Evolutionary conservation across 2,329 filamentous ascomycete species (phyloP).

Genomic region (Gnomoniopsis smithogilvyi): DNA sequence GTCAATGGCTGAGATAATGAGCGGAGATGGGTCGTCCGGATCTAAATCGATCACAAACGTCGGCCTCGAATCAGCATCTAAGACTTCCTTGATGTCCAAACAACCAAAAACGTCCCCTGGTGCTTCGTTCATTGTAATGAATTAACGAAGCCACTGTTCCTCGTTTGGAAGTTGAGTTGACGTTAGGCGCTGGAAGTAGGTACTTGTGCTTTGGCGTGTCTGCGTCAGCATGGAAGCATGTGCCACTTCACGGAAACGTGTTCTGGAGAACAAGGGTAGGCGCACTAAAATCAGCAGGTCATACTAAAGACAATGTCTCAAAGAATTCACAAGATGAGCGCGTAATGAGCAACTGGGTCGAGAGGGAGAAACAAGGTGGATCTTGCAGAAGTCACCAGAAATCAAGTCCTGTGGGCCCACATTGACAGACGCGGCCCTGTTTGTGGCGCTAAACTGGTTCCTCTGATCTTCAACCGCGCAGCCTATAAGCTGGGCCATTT

Average conservation of each 20-base stretch:
- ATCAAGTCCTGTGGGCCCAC: neutral
- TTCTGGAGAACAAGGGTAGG: neutral
- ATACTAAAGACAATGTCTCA: no score
- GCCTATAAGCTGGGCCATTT: neutral
- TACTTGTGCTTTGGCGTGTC: neutral
- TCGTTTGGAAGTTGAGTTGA: conserved; percentile 5
- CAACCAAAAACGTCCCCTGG: conserved; percentile 21
- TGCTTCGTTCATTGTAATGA: conserved; percentile 3
- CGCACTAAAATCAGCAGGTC: no score
- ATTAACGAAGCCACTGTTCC: neutral
- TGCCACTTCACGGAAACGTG: neutral
- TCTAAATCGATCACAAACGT: conserved; percentile 37
- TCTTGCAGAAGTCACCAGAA: neutral
- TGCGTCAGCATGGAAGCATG: neutral
- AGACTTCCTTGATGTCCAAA: conserved; percentile 27
- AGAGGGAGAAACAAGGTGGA: neutral
- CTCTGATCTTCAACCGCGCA: no score
- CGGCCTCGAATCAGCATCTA: conserved; percentile 34
- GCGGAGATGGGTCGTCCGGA: conserved; percentile 27
- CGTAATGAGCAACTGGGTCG: neutral
- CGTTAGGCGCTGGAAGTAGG: neutral
- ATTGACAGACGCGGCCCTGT: neutral
- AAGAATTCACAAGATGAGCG: neutral
- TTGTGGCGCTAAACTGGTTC: no score
- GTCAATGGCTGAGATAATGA: conserved; percentile 21